phyloP scores from a whole-genome alignment of 2,329 filamentous ascomycete genomes.

The Penicillium sp. region DNA sequence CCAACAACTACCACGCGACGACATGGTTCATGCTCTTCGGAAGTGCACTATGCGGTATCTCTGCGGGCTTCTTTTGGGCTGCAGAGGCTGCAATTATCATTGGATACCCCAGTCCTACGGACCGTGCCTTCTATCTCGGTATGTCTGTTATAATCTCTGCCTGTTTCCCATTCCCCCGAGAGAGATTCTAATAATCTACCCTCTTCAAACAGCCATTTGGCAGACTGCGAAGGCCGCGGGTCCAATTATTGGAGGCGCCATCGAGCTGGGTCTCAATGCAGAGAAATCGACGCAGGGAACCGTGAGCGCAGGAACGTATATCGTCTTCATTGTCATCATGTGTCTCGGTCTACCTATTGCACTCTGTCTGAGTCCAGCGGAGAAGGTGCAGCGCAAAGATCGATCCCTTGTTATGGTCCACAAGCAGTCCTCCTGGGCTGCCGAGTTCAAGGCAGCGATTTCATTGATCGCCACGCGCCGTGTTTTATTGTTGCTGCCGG shows the following conservation, averaged over 20 bases:
- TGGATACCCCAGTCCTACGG: conserved; percentile 37
- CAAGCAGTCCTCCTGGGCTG: conserved; percentile 20
- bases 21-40: conserved; percentile 52
- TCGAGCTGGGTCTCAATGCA: conserved; percentile 24
- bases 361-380: conserved; percentile 21
- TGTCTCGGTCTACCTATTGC: conserved; percentile 24
- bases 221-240: conserved; percentile 26
- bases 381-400: conserved; percentile 27
- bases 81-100: conserved; percentile 50
- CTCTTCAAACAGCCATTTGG: conserved; percentile 17
- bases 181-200: conserved; percentile 1
- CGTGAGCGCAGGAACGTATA: conserved; percentile 22
- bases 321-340: conserved; percentile 27
- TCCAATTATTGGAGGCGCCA: conserved; percentile 24
- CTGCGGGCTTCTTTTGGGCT: conserved; percentile 51
- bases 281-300: conserved; percentile 15
- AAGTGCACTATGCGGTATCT: conserved; percentile 47
- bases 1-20: conserved; percentile 51
- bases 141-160: conserved; percentile 3
- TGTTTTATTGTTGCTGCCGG: conserved; percentile 23
- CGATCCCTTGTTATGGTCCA: conserved; percentile 22
- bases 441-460: conserved; percentile 23
- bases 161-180: neutral
- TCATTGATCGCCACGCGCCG: conserved; percentile 21
- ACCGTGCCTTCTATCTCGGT: conserved; percentile 26